Base-by-base conservation (phyloP, 2,329 filamentous ascomycete genomes). In the Elsinoe arachidis region DNA sequence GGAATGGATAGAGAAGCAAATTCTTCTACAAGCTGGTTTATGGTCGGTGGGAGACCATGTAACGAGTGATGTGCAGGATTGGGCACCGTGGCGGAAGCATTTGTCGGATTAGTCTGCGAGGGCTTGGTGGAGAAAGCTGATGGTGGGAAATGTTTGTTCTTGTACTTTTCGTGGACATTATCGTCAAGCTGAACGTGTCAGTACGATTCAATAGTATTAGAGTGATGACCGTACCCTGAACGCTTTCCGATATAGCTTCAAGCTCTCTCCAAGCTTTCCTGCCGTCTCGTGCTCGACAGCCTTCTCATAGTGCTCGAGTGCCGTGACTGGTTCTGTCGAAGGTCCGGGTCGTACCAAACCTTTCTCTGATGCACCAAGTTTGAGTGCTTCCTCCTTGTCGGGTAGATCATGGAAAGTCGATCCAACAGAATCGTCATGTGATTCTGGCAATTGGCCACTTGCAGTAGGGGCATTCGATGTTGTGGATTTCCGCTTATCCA, bases 271-370 rank as follows among this genome's bases (percentile, higher is more conserved):
- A 53, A 97, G 77, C 61, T 83, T 93, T 0, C 93, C 93, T 65
- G 87, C 82, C 0, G 80, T 81, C 73, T 99, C 93, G 70, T 85
- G 90, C 72, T 95, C 87, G 57, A 96, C 91, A 2, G 92, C 93
- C 68, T 82, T 83, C 69, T 97, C 93, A 66, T 93, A 97, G 70
- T 96, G 88, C 65, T 97, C 93, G 14, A 99, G 73, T 0, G 93
- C 93, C 10, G 91, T 88, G 19, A 77, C 76, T 3, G 87, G 87
- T 63, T 86, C 80, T 15, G 61, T 67, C 19, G 60, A 62, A 10
- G 63, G 49, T 4, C 63, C 59, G 2, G 68, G 62, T 60, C 69
- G 63, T 9, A 69, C 62, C 30, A 71, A 64, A 60, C 73, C 65
- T 71, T 71, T 69, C 55, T 75, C 73, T 62, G 64, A 65, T 15